A percentile compares a stretch with the other conserved stretches of the same genome.
phyloP scores from a whole-genome alignment of 257 asterid genomes.

The Solanum phureja region DNA sequence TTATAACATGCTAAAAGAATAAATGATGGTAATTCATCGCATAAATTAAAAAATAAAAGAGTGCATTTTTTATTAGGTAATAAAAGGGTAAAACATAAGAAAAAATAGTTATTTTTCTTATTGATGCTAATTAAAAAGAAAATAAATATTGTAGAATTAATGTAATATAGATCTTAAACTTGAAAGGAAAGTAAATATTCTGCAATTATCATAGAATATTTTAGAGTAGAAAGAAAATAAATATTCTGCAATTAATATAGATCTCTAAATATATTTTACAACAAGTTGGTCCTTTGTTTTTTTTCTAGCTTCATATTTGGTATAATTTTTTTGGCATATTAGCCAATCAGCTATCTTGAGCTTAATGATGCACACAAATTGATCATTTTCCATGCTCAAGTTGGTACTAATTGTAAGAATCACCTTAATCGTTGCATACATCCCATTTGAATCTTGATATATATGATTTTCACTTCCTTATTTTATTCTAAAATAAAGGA shows the following conservation, averaged over 20 bases:
- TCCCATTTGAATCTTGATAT: neutral
- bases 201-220: neutral
- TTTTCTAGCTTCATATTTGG: neutral
- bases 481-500: neutral
- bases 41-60: neutral
- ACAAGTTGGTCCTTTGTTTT: neutral
- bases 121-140: neutral
- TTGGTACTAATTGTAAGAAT: neutral
- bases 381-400: neutral
- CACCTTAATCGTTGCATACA: neutral
- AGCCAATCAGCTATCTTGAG: neutral
- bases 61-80: neutral
- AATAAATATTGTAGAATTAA: neutral
- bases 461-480: neutral
- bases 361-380: neutral
- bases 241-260: neutral
- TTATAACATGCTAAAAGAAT: neutral
- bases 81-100: neutral
- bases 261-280: neutral
- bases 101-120: neutral
- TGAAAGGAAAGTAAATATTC: neutral
- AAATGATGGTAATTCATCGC: neutral
- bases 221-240: neutral
- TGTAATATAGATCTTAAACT: neutral
- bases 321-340: neutral